Percentiles rank a stretch among this genome's conserved stretches.
Conservation (phyloP, 495 filamentous ascomycete species). For the Xylaria cubensis region DNA sequence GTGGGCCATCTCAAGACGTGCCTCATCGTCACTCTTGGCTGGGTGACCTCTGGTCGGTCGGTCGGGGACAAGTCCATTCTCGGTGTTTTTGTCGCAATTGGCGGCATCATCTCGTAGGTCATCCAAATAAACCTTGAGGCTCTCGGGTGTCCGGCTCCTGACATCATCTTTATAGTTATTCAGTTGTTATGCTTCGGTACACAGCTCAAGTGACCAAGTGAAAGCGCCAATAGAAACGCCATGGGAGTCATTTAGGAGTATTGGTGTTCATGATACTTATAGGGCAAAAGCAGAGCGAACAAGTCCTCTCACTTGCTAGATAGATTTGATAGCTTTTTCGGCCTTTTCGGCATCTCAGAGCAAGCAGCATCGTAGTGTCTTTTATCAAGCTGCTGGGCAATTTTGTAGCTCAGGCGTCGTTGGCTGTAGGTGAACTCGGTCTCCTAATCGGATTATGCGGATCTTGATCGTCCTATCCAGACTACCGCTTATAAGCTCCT, state of each 20-base stretch:
- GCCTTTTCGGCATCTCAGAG: neutral
- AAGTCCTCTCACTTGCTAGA: neutral
- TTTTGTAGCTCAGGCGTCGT: constrained; percentile 3
- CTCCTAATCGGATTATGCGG: neutral
- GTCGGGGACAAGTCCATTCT: constrained; percentile 59
- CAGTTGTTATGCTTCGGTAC: constrained; percentile 56
- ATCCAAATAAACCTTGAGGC: neutral
- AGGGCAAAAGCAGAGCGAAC: neutral
- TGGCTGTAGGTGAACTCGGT: neutral
- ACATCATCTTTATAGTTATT: constrained; percentile 50
- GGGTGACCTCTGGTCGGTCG: constrained; percentile 58
- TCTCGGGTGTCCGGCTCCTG: neutral
- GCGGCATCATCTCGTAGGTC: constrained; percentile 61
- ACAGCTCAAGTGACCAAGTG: constrained; percentile 27
- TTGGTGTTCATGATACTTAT: constrained; percentile 7
- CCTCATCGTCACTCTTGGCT: constrained; percentile 64
- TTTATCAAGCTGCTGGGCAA: neutral
- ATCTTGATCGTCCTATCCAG: constrained; percentile 95
- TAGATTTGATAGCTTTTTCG: neutral
- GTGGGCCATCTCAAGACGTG: constrained; percentile 72
- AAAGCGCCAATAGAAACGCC: neutral
- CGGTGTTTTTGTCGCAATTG: constrained; percentile 61
- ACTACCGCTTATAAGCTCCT: constrained; percentile 86
- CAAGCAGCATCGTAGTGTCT: neutral
- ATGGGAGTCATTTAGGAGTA: constrained; percentile 17